A percentile compares a stretch with the other conserved stretches of the same genome.
phyloP scores from a whole-genome alignment of 2,329 filamentous ascomycete genomes.

The Aureobasidium sp. region DNA sequence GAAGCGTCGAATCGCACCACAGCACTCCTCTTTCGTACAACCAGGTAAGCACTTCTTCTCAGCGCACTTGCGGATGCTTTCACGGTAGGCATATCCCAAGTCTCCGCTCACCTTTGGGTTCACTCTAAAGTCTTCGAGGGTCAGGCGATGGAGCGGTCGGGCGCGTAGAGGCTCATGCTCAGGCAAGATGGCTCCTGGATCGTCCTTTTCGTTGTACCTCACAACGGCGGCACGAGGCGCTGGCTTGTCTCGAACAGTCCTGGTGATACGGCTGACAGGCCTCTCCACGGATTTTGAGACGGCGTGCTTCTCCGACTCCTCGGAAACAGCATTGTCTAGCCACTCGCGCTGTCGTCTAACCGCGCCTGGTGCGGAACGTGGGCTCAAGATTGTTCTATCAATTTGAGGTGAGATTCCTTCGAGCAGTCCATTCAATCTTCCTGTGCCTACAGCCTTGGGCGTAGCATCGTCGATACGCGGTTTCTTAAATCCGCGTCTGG shows the following conservation, averaged over 20 bases:
- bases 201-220: not conserved
- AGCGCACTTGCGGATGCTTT: constrained; percentile 62
- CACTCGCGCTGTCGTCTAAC: not conserved
- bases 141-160: constrained; percentile 49
- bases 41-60: constrained; percentile 63
- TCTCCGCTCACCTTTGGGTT: constrained; percentile 67
- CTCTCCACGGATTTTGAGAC: not conserved
- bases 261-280: not conserved
- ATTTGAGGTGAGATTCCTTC: not conserved
- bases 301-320: not conserved
- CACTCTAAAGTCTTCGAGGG: constrained; percentile 68
- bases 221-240: not conserved
- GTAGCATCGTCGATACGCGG: not conserved
- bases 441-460: not conserved
- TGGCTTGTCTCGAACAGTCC: constrained; percentile 1
- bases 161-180: constrained; percentile 45
- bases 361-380: not conserved
- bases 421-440: not conserved
- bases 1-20: constrained; percentile 42
- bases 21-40: constrained; percentile 69
- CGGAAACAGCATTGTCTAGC: not conserved
- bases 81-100: constrained; percentile 58
- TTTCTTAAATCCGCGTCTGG: not conserved
- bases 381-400: constrained; percentile 9
- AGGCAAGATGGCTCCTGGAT: constrained; percentile 20